Evolutionary conservation across 2,329 filamentous ascomycete species (phyloP), one percentile per base, ranked within the genome.

Genomic region (Fusarium newnesense): DNA sequence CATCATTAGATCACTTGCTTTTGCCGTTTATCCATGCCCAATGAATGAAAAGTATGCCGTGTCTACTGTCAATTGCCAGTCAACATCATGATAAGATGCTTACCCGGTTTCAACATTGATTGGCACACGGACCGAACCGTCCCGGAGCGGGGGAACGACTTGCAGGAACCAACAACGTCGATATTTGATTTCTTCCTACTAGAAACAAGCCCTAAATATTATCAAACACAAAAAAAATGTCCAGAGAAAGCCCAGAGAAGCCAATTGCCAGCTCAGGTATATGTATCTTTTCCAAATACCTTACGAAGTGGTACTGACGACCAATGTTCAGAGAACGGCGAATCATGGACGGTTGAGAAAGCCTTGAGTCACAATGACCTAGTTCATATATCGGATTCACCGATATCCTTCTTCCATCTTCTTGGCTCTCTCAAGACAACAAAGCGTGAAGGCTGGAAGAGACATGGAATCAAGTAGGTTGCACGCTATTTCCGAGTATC

Each of bases 391-490:
- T 88, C 92, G 12, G 81, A 85, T 67, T 96, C 95, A 1, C 95
- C 96, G 1, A 81, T 98, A 18, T 91, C 94, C 26, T 98, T 98
- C 86, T 97, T 98, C 83, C 96, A 98, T 85, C 87, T 98, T 64
- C 89, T 99, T 69, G 94, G 97, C 82, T 92, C 93, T 40, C 89
- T 99, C 56, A 99, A 99, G 88, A 97, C 95, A 12, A 97, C 93
- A 67, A 97, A 97, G 83, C 93, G 96, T 64, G 96, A 98, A 83
- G 96, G 96, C 71, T 99, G 96, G 96, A 90, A 93, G 66, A 90
- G 96, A 50, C 97, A 98, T 81, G 91, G 91, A 54, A 94, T 98
- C 73, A 79, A 53, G 81, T 68, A 30, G 54, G 69, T 71, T 30
- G 28, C 21, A 19, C 28, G 19, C 26, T n/a, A 11, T n/a, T 15